Evolutionary conservation across 2,329 filamentous ascomycete genomes (phyloP).

Genomic region (Epichloe glyceriae): DNA sequence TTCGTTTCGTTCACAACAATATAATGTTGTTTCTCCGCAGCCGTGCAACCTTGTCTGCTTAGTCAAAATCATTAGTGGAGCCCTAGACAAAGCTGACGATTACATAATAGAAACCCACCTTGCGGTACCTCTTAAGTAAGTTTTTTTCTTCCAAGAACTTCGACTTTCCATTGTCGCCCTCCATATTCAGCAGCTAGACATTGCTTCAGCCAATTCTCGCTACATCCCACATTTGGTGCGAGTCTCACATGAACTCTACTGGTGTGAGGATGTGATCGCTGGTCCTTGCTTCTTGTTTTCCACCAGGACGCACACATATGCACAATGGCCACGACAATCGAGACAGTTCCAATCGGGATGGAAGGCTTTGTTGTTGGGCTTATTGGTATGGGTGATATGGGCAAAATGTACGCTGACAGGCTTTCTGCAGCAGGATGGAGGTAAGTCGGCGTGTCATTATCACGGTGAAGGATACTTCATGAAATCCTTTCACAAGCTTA

Average conservation of each 20-base stretch:
- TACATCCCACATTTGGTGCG: not conserved
- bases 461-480: not conserved
- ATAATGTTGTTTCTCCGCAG: no score
- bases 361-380: conserved; percentile 72
- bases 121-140: not conserved
- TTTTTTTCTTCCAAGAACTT: not conserved
- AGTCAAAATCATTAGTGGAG: not conserved
- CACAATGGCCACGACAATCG: conserved; percentile 16
- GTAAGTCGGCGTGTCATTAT: conserved; percentile 33
- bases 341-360: conserved; percentile 32
- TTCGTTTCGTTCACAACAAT: not conserved
- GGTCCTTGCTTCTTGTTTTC: conserved; percentile 12
- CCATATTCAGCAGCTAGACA: not conserved
- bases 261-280: conserved; percentile 15
- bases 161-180: accelerated
- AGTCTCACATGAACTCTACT: not conserved
- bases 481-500: not conserved
- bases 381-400: conserved; percentile 99
- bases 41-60: not conserved
- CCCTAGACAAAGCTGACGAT: not conserved
- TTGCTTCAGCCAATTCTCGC: not conserved
- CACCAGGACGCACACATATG: conserved; percentile 12
- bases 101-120: conserved; percentile 2
- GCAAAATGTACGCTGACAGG: conserved; percentile 89
- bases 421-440: conserved; percentile 92